These are phyloP conservation scores for Dothistroma septosporum DNA, from an alignment of 2,329 filamentous ascomycete genomes.

Conservation along the genomic window DNA sequence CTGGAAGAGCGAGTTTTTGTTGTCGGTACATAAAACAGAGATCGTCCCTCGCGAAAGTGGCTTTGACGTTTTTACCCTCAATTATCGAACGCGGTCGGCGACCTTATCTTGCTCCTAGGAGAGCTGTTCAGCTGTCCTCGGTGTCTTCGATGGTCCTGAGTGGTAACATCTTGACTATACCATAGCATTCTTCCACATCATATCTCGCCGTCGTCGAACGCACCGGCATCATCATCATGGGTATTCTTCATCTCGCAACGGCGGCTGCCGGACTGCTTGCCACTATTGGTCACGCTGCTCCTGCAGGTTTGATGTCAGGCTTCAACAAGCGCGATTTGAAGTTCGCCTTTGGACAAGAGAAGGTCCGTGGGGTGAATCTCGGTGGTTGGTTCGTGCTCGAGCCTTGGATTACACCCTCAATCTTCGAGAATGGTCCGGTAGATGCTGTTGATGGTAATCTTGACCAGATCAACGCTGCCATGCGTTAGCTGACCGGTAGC, in stretches of 20 bases:
- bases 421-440: conserved; percentile 49
- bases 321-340: conserved; percentile 18
- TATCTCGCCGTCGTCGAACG: background rate
- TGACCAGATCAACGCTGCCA: background rate
- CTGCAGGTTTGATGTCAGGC: conserved; percentile 19
- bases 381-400: conserved; percentile 62
- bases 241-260: conserved; percentile 19
- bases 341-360: conserved; percentile 53
- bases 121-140: background rate
- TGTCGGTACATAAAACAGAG: conserved; percentile 3
- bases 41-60: background rate
- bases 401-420: conserved; percentile 60
- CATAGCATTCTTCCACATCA: background rate
- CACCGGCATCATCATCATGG: conserved; percentile 16
- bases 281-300: conserved; percentile 22
- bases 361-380: conserved; percentile 61
- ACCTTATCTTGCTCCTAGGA: conserved; percentile 5
- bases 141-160: background rate
- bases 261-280: conserved; percentile 26
- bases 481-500: background rate
- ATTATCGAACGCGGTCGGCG: conserved; percentile 1
- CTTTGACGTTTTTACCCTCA: background rate
- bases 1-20: background rate
- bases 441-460: conserved; percentile 50
- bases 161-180: background rate